Evolutionary conservation across 2,329 filamentous ascomycete genomes (phyloP).

Genomic region (Camillea tinctor): DNA sequence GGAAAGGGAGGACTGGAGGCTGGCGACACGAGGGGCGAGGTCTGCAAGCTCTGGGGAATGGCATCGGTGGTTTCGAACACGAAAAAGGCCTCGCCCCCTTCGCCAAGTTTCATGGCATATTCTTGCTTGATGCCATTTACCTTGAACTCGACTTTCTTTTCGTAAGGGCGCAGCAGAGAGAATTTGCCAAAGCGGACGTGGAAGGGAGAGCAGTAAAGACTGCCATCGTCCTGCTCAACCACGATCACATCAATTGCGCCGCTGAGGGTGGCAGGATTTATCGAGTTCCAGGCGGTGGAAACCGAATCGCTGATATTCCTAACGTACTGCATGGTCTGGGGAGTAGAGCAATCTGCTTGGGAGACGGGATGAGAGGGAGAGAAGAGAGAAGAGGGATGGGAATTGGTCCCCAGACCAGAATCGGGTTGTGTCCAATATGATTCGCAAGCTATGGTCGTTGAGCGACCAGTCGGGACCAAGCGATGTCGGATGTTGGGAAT

Average conservation of each 20-base stretch:
- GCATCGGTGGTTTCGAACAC: conserved; percentile 93
- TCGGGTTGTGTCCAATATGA: not conserved
- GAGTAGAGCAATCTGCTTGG: not conserved
- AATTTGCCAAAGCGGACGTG: conserved; percentile 99
- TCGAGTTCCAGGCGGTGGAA: conserved; percentile 98
- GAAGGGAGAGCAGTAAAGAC: conserved; percentile 88
- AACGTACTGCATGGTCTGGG: conserved; percentile 85
- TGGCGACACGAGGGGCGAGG: conserved; percentile 88
- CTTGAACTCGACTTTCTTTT: conserved; percentile 98
- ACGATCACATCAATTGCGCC: conserved; percentile 99
- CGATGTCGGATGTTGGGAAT: not conserved
- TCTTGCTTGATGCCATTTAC: conserved; percentile 91
- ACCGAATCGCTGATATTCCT: conserved; percentile 92
- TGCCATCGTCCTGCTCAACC: conserved; percentile 91
- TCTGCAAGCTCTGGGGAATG: conserved; percentile 92
- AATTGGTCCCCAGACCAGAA: not conserved
- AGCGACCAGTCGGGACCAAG: not conserved
- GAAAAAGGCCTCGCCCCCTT: conserved; percentile 97
- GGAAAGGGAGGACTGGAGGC: conserved; percentile 75
- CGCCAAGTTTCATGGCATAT: conserved; percentile 97
- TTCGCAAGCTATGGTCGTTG: not conserved
- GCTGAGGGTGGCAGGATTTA: conserved; percentile 95
- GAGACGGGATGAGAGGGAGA: not conserved
- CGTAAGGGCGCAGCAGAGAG: conserved; percentile 87
- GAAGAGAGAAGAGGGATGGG: not conserved